A percentile compares a stretch with the other conserved stretches of the same genome.
Evolutionary conservation across 345 rosid genomes (phyloP).

Genomic region (Gossypium mustelinum): DNA sequence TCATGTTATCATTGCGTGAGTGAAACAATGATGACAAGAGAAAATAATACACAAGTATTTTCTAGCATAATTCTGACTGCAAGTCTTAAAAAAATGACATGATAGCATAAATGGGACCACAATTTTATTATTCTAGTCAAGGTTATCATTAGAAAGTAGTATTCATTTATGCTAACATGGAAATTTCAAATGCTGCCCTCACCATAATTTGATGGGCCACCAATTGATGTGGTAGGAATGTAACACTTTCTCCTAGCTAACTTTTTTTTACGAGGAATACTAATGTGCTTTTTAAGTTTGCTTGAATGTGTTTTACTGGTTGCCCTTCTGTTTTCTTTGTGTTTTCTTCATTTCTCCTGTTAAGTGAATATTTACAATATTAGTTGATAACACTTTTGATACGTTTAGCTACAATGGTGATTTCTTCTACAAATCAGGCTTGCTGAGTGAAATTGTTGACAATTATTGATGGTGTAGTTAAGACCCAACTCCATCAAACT

Average conservation of each 20-base stretch:
- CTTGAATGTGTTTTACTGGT: background rate
- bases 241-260: background rate
- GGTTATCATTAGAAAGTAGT: background rate
- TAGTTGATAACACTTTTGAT: background rate
- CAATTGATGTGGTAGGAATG: background rate
- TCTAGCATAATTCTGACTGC: background rate
- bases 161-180: background rate
- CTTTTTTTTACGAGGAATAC: background rate
- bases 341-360: background rate
- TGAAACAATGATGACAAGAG: background rate
- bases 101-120: background rate
- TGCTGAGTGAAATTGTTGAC: constrained; percentile 5
- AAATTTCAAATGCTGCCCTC: background rate
- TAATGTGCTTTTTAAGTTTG: background rate
- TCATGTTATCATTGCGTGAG: background rate
- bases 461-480: background rate
- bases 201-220: background rate
- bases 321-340: background rate
- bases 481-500: background rate
- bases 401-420: background rate
- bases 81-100: background rate
- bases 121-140: background rate
- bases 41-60: background rate
- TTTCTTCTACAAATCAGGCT: constrained; percentile 2
- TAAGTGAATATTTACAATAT: background rate